phyloP scores from a whole-genome alignment of 1,284 basidiomycete genomes.

The Papiliotrema flavescens region DNA sequence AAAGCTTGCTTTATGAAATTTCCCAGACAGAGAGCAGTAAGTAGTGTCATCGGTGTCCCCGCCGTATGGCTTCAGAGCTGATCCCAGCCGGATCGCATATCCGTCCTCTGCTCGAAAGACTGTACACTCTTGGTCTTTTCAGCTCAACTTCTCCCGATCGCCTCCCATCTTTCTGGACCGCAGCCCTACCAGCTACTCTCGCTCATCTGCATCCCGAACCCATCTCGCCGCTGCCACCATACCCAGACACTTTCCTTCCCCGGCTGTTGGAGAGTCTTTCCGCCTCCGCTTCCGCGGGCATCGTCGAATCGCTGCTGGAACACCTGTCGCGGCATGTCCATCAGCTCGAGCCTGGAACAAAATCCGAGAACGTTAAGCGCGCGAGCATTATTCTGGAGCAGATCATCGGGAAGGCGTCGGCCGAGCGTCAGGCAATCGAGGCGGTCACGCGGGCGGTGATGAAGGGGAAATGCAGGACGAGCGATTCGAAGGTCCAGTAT shows the following conservation, averaged over 20 bases:
- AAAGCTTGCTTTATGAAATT: slow-evolving; percentile 48
- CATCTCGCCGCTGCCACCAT: slow-evolving; percentile 56
- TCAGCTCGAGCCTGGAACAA: slow-evolving; percentile 10
- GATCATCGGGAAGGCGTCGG: slow-evolving; percentile 27
- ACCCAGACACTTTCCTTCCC: slow-evolving; percentile 55
- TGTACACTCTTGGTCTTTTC: slow-evolving; percentile 21
- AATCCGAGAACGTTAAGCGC: slow-evolving; percentile 21
- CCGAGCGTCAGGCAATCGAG: slow-evolving; percentile 30
- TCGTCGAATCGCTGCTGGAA: slow-evolving; percentile 23
- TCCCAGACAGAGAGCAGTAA: slow-evolving; percentile 42
- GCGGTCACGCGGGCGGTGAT: slow-evolving; percentile 19
- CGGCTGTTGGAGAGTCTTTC: slow-evolving; percentile 61
- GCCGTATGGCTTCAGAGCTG: no score
- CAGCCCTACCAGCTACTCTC: slow-evolving; percentile 37
- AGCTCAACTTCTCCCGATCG: slow-evolving; percentile 1
- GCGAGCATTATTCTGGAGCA: slow-evolving; percentile 16
- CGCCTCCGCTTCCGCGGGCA: slow-evolving; percentile 45
- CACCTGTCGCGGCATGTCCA: slow-evolving; percentile 19
- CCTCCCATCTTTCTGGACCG: slow-evolving; percentile 28
- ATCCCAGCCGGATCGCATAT: background rate
- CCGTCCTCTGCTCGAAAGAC: background rate
- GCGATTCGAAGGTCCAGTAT: slow-evolving; percentile 8
- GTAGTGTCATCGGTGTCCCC: no score
- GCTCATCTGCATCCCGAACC: slow-evolving; percentile 52
- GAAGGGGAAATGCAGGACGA: background rate